Percentiles rank a stretch among this genome's conserved stretches.
Evolutionary conservation across 345 rosid genomes (phyloP).

Genomic region (Schrenkiella parvula): DNA sequence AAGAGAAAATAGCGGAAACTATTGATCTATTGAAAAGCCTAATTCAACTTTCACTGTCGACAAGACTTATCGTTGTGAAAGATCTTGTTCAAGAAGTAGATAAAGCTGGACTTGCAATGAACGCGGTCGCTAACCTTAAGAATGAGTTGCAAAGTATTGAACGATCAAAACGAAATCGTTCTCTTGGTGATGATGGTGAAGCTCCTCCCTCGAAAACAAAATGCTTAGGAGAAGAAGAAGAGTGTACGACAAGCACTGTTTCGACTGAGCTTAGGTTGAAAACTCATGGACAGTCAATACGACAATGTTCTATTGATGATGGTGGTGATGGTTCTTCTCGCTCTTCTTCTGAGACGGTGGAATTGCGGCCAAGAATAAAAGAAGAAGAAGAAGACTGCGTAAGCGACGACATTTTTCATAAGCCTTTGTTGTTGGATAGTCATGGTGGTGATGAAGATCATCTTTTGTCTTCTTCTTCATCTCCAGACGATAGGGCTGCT

Average conservation of each 20-base stretch:
- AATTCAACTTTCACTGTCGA: not conserved
- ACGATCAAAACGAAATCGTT: not conserved
- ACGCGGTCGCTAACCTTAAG: too few relatives aligned
- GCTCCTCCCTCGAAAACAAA: not conserved
- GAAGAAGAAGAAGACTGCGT: not conserved
- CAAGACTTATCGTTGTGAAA: not conserved
- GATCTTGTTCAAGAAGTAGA: not conserved
- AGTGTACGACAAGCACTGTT: too few relatives aligned
- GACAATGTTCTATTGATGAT: slow-evolving; percentile 12
- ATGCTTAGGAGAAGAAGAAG: not conserved
- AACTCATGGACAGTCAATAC: slow-evolving; percentile 37
- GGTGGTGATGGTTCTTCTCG: too few relatives aligned
- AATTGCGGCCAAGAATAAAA: not conserved
- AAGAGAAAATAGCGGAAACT: not conserved
- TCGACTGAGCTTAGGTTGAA: slow-evolving; percentile 35
- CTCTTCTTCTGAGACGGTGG: not conserved
- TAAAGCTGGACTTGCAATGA: too few relatives aligned
- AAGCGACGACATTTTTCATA: not conserved
- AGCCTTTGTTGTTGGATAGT: slow-evolving; percentile 26
- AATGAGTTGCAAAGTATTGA: too few relatives aligned
- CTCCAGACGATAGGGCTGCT: slow-evolving; percentile 51
- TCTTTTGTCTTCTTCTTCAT: slow-evolving; percentile 10
- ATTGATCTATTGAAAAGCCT: not conserved
- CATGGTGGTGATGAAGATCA: slow-evolving; percentile 18
- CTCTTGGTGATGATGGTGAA: not conserved